These are phyloP conservation scores for Myochromella boudieri DNA, from an alignment of 768 basidiomycete genomes.

Conservation along the genomic window DNA sequence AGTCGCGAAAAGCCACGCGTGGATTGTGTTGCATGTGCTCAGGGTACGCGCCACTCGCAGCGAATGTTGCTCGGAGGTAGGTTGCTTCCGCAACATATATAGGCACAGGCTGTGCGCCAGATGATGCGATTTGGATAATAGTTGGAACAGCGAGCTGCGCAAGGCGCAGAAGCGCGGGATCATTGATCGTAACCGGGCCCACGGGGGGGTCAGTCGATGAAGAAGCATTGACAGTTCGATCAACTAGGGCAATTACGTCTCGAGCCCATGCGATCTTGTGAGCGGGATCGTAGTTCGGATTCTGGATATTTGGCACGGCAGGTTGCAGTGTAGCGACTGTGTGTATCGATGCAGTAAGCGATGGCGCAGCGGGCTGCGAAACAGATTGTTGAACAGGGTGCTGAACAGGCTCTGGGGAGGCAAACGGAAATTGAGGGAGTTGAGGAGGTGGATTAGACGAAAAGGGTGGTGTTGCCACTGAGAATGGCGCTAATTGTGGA, in stretches of 20 bases:
- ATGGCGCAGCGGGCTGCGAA: constrained; percentile 30
- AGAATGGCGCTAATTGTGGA: constrained; percentile 1
- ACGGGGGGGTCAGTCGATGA: constrained; percentile 43
- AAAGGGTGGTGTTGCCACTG: constrained; percentile 10
- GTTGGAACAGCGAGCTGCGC: constrained; percentile 64
- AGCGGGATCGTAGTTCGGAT: constrained; percentile 53
- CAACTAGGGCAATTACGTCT: constrained; percentile 80
- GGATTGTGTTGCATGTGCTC: constrained; percentile 65
- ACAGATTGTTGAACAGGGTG: constrained; percentile 49
- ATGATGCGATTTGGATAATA: constrained; percentile 56
- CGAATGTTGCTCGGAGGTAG: constrained; percentile 75
- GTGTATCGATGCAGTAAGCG: constrained; percentile 70
- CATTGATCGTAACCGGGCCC: constrained; percentile 55
- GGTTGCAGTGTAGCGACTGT: constrained; percentile 57
- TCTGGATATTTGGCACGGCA: constrained; percentile 50
- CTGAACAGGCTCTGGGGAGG: constrained; percentile 33
- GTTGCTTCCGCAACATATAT: constrained; percentile 67
- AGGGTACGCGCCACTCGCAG: constrained; percentile 70
- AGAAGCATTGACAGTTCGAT: constrained; percentile 37
- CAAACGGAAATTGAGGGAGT: constrained; percentile 40
- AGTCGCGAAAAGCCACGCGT: constrained; percentile 84
- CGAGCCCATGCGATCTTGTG: constrained; percentile 77
- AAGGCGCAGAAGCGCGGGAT: constrained; percentile 60
- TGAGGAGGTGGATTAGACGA: constrained; percentile 28
- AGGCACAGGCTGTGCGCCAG: constrained; percentile 26